A percentile compares a stretch with the other conserved stretches of the same genome.
These are phyloP conservation scores for Mortierella sp. DNA, from an alignment of 371 early-diverging fungal genomes.

Conservation along the genomic window DNA sequence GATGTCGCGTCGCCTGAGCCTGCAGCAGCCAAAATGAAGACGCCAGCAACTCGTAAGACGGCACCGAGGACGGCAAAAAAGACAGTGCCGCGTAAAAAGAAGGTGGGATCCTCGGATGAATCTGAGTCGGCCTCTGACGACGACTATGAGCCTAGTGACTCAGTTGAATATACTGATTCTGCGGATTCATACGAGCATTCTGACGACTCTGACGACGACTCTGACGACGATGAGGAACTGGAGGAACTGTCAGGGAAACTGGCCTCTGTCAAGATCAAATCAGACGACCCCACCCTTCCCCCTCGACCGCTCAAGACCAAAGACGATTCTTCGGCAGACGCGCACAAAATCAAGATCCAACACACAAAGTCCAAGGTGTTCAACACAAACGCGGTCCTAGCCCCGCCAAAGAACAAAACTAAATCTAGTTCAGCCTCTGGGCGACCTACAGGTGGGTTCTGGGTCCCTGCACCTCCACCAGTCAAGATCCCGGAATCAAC, in stretches of 20 bases:
- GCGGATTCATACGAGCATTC: conserved; percentile 1
- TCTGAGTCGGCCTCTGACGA: conserved; percentile 30
- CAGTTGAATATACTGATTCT: conserved; percentile 11
- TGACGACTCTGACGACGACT: conserved; percentile 17
- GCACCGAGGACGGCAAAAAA: conserved; percentile 9
- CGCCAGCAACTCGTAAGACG: background rate
- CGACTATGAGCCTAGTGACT: conserved; percentile 16
- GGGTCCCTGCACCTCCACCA: conserved; percentile 36
- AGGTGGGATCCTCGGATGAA: conserved; percentile 38
- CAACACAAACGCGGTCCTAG: conserved; percentile 19
- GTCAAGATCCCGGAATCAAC: conserved; percentile 52
- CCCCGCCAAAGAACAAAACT: conserved; percentile 48
- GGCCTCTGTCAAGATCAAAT: conserved; percentile 46
- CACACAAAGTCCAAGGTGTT: conserved; percentile 26
- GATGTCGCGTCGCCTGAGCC: background rate
- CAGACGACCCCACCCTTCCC: conserved; percentile 28
- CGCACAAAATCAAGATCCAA: conserved; percentile 18
- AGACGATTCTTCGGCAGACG: background rate
- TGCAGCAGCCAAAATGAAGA: conserved; percentile 15
- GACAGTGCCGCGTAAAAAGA: conserved; percentile 11
- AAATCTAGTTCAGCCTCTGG: conserved; percentile 19
- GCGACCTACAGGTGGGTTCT: conserved; percentile 41
- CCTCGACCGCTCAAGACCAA: conserved; percentile 6
- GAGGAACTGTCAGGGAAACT: conserved; percentile 31
- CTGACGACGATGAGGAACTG: conserved; percentile 25